Evolutionary conservation across 192 early-diverging fungal genomes (phyloP).

Genomic region (Thamnidium elegans): DNA sequence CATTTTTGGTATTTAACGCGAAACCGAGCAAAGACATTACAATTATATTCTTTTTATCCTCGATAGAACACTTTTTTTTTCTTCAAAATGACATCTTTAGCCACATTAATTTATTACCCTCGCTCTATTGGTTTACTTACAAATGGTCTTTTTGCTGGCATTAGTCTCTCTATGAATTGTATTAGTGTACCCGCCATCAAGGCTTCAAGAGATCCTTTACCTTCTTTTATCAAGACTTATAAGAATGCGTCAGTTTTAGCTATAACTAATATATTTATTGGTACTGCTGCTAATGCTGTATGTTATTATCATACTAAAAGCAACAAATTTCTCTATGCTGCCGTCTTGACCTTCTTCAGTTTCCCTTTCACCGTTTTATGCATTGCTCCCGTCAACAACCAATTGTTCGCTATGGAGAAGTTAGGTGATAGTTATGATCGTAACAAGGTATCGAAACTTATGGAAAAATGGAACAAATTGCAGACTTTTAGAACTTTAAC

Average conservation of each 20-base stretch:
- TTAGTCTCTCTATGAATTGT: not conserved
- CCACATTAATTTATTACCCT: constrained; percentile 7
- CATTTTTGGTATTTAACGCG: too few relatives aligned
- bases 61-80: too few relatives aligned
- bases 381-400: constrained; percentile 11
- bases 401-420: constrained; percentile 13
- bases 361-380: constrained; percentile 3
- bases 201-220: constrained; percentile 6
- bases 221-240: constrained; percentile 3
- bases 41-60: too few relatives aligned
- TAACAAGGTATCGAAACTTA: not conserved
- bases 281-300: constrained; percentile 1
- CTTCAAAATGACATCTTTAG: not conserved
- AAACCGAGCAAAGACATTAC: too few relatives aligned
- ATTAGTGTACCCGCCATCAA: constrained; percentile 10
- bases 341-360: constrained; percentile 4
- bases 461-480: constrained; percentile 1
- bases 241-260: not conserved
- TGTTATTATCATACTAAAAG: constrained; percentile 10
- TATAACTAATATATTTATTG: not conserved
- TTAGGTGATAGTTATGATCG: constrained; percentile 10
- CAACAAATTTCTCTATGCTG: not conserved
- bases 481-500: constrained; percentile 13
- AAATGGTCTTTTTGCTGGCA: constrained; percentile 8
- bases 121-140: constrained; percentile 4